phyloP scores from a whole-genome alignment of 2,329 filamentous ascomycete species.

The Lachnellula cervina region DNA sequence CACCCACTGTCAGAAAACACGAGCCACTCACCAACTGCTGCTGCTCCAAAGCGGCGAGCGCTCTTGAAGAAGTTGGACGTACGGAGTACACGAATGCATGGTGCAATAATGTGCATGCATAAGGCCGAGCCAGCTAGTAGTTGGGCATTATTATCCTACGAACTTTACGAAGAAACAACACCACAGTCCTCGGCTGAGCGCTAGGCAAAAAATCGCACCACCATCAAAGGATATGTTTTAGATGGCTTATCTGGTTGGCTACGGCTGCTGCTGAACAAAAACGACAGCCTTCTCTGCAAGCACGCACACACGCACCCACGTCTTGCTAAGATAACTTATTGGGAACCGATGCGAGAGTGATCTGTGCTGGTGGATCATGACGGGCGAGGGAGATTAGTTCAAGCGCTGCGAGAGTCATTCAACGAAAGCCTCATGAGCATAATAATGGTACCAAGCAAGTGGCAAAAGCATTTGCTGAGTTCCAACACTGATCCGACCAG shows the following conservation, averaged over 20 bases:
- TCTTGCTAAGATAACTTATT: not conserved
- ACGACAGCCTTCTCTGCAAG: not conserved
- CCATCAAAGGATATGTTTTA: too few relatives aligned
- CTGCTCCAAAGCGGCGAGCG: conserved; percentile 1
- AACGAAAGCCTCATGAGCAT: not conserved
- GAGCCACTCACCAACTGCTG: not conserved
- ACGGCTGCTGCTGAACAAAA: not conserved
- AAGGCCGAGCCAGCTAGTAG: conserved; percentile 19
- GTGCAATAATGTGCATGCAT: conserved; percentile 24
- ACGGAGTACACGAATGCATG: conserved; percentile 3
- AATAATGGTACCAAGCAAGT: not conserved
- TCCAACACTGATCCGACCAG: not conserved
- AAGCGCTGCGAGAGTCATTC: not conserved
- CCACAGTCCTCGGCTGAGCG: not conserved
- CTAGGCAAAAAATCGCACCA: not conserved
- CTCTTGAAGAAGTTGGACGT: not conserved
- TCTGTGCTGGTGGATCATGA: not conserved
- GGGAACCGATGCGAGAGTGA: not conserved
- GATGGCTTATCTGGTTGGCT: too few relatives aligned
- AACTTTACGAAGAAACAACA: not conserved
- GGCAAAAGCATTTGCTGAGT: not conserved
- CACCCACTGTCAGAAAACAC: not conserved
- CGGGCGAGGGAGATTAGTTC: too few relatives aligned
- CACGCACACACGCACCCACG: not conserved
- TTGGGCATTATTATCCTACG: conserved; percentile 11